phyloP scores from a whole-genome alignment of 2,329 filamentous ascomycete genomes.

The Monosporascus sp. region DNA sequence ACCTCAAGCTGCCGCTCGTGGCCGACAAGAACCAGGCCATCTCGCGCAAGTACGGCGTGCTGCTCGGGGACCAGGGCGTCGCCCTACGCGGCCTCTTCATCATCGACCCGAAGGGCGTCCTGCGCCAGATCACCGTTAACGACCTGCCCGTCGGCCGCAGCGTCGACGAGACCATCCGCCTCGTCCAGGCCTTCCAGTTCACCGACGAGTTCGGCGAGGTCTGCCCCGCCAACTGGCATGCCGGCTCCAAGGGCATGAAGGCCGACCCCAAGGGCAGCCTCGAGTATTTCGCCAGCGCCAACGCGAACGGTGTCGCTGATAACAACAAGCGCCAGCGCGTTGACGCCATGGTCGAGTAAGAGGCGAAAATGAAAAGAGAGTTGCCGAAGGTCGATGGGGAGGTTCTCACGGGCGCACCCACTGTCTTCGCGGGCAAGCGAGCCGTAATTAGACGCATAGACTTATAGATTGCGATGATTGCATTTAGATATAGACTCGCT shows the following conservation, averaged over 20 bases:
- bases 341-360: conserved; percentile 14
- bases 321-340: conserved; percentile 21
- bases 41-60: conserved; percentile 57
- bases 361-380: too few relatives aligned
- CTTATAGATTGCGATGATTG: too few relatives aligned
- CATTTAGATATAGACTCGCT: too few relatives aligned
- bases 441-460: too few relatives aligned
- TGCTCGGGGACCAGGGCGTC: conserved; percentile 60
- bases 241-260: conserved; percentile 45
- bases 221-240: conserved; percentile 50
- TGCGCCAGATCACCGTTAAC: conserved; percentile 62
- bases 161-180: conserved; percentile 60
- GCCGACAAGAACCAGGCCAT: conserved; percentile 59
- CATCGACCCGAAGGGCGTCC: conserved; percentile 58
- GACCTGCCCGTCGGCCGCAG: conserved; percentile 60
- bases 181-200: conserved; percentile 73
- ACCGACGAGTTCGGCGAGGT: conserved; percentile 79
- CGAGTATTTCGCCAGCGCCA: conserved; percentile 38
- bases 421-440: too few relatives aligned
- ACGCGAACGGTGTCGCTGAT: conserved; percentile 25
- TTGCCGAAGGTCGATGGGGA: too few relatives aligned
- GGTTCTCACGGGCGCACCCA: too few relatives aligned
- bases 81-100: conserved; percentile 61
- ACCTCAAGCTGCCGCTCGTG: conserved; percentile 56
- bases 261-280: conserved; percentile 46